Evolutionary conservation across 129 eudicot species (phyloP), one percentile per base, ranked within the genome.

Genomic region (Sambucus nigra): DNA sequence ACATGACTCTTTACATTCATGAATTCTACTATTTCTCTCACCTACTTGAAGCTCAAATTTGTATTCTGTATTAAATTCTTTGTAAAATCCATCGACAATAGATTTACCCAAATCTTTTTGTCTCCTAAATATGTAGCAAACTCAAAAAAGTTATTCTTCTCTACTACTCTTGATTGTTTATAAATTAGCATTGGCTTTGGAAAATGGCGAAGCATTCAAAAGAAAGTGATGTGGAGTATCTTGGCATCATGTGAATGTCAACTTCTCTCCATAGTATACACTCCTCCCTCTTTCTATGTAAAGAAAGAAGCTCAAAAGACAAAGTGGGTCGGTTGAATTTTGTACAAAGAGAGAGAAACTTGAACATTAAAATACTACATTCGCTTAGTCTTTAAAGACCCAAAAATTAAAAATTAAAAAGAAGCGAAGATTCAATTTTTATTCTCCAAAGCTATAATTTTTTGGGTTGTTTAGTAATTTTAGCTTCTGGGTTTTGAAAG

Each of bases 171-270:
- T n/a, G n/a, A n/a, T n/a, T n/a, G n/a, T n/a, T n/a, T n/a, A n/a
- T n/a, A n/a, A n/a, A n/a, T n/a, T n/a, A n/a, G n/a, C n/a, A 65
- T 52, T 42, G 71, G 60, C 79, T 47, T 75, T 71, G 71, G 63
- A 64, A 67, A 60, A 57, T 75, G 74, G 70, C 58, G 35, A 76
- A 67, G 68, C 49, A 59, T 63, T 57, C n/a, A n/a, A n/a, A n/a
- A n/a, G n/a, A n/a, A n/a, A n/a, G 59, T 56, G 74, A 78, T 80
- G 78, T 35, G 55, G 53, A 73, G n/a, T 55, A 64, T 64, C 63
- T 71, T 74, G 67, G 62, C 71, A 69, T 49, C 71, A 60, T 65
- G 55, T 65, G 73, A 59, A 68, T 77, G 78, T 74, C 80, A 75
- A n/a, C n/a, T n/a, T n/a, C 66, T 21, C 51, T 47, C 32, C 64